These are phyloP conservation scores for Ramalina intermedia DNA, from an alignment of 495 filamentous ascomycete genomes.

Conservation along the genomic window DNA sequence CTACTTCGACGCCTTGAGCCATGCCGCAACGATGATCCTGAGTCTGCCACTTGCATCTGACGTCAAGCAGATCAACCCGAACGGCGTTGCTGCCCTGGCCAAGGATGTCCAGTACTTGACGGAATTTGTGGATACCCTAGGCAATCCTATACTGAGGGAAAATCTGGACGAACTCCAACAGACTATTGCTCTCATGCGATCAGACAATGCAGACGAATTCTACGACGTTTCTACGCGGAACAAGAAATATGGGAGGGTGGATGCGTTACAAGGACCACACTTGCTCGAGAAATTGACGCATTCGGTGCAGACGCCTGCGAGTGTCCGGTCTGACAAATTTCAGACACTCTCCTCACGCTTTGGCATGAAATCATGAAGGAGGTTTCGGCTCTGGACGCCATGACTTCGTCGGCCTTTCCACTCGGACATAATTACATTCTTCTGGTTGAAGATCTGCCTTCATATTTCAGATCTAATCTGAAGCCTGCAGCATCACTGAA, in stretches of 20 bases:
- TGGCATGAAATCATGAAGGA: conserved; percentile 39
- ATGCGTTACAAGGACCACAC: conserved; percentile 69
- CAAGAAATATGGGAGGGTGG: conserved; percentile 87
- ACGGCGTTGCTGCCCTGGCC: conserved; percentile 65
- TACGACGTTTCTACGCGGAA: conserved; percentile 78
- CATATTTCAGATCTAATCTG: too few relatives aligned
- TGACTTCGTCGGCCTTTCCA: too few relatives aligned
- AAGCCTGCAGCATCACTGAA: too few relatives aligned
- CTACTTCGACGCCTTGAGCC: conserved; percentile 89
- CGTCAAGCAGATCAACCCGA: conserved; percentile 73
- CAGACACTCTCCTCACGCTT: conserved; percentile 57
- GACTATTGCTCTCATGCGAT: conserved; percentile 73
- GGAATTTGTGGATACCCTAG: conserved; percentile 70
- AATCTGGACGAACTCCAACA: conserved; percentile 88
- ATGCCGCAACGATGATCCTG: conserved; percentile 80
- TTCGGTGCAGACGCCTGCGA: conserved; percentile 41
- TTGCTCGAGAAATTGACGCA: conserved; percentile 74
- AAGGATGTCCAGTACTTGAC: conserved; percentile 72
- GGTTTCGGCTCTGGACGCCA: too few relatives aligned
- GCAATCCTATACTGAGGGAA: conserved; percentile 63
- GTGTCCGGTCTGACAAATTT: conserved; percentile 41
- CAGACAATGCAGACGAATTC: conserved; percentile 84
- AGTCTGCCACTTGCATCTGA: conserved; percentile 67
- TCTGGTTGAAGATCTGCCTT: too few relatives aligned
- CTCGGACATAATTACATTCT: too few relatives aligned